phyloP scores from a whole-genome alignment of 2,329 filamentous ascomycete genomes.

The Paracorniculantispora psalliotae region DNA sequence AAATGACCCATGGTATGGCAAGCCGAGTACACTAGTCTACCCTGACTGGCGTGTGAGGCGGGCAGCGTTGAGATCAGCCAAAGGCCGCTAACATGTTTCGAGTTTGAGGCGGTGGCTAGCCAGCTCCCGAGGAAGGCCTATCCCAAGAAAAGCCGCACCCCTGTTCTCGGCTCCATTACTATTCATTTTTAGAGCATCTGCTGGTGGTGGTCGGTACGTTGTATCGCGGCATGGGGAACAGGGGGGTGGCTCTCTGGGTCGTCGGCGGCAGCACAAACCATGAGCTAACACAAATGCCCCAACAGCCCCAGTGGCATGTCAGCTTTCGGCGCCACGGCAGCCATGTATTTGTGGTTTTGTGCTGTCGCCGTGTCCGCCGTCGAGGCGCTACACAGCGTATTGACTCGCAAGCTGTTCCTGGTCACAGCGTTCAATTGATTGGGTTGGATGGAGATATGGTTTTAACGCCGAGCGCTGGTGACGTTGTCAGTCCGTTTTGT shows the following conservation, averaged over 20 bases:
- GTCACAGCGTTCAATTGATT: background rate
- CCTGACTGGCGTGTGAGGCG: conserved; percentile 2
- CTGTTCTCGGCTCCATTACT: conserved; percentile 1
- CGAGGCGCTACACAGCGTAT: background rate
- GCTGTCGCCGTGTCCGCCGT: background rate
- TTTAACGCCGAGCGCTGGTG: background rate
- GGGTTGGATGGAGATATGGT: background rate
- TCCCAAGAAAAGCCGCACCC: background rate
- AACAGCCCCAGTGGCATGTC: conserved; percentile 8
- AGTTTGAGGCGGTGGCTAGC: conserved; percentile 10
- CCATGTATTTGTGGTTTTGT: background rate
- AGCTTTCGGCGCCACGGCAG: conserved; percentile 5
- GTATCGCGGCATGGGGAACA: background rate
- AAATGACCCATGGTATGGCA: background rate
- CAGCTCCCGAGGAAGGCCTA: background rate
- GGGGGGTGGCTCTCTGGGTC: background rate
- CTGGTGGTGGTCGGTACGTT: background rate
- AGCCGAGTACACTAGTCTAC: background rate
- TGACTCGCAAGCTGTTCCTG: background rate
- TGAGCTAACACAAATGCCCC: background rate
- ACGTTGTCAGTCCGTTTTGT: background rate
- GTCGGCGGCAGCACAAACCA: conserved; percentile 8
- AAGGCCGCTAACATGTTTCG: conserved; percentile 12
- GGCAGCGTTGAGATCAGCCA: conserved; percentile 10
- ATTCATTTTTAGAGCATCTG: conserved; percentile 3